phyloP scores from a whole-genome alignment of 2,329 filamentous ascomycete genomes.

The Chrysoporthe austroafricana region DNA sequence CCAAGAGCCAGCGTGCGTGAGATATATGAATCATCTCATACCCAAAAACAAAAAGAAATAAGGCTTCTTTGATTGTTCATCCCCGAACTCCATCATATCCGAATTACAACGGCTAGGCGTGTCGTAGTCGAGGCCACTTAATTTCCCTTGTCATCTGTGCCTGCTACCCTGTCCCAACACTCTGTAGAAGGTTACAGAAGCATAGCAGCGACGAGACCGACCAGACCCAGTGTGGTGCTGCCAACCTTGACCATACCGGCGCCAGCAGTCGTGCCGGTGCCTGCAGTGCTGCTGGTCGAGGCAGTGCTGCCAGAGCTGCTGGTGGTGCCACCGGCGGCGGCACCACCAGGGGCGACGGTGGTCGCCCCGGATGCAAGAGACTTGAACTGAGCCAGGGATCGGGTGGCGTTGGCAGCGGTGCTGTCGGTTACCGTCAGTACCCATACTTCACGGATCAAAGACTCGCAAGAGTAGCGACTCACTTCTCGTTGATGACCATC shows the following conservation, averaged over 20 bases:
- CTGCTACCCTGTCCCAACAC: neutral
- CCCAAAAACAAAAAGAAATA: neutral
- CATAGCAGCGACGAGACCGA: conserved; percentile 47
- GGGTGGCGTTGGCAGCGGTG: conserved; percentile 54
- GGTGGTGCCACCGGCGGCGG: conserved; percentile 21
- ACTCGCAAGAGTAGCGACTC: conserved; percentile 38
- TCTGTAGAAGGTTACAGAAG: conserved; percentile 42
- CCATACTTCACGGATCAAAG: neutral
- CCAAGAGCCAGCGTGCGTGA: neutral
- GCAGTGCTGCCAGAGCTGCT: conserved; percentile 22
- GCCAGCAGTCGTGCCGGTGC: conserved; percentile 33
- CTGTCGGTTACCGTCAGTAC: conserved; percentile 33
- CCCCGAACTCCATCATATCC: conserved; percentile 6
- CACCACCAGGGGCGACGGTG: conserved; percentile 38
- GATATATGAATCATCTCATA: conserved; percentile 8
- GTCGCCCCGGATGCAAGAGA: conserved; percentile 39
- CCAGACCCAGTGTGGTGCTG: conserved; percentile 46
- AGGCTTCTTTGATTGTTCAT: neutral
- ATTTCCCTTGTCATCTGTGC: neutral
- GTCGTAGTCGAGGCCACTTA: conserved; percentile 1
- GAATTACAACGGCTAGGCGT: neutral
- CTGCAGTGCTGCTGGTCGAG: conserved; percentile 31
- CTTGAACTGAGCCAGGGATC: conserved; percentile 56
- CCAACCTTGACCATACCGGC: conserved; percentile 44
- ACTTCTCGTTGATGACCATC: conserved; percentile 78